Percentiles rank a stretch among this genome's conserved stretches.
Conservation (phyloP, 2,329 filamentous ascomycete species). For the Fusarium sp. region DNA sequence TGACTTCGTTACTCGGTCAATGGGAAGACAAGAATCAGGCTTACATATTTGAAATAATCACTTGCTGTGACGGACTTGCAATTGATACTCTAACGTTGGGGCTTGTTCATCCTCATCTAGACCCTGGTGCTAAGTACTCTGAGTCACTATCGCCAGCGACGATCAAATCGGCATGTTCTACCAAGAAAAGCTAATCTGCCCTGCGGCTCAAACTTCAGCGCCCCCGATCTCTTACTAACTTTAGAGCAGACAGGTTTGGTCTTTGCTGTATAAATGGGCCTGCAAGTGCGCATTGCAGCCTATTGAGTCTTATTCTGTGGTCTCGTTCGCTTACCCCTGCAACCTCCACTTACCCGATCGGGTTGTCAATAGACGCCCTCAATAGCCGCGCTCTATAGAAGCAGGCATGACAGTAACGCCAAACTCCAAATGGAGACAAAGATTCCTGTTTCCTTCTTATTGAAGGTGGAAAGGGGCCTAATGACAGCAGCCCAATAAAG, state of each 20-base stretch:
- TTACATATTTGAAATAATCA: neutral
- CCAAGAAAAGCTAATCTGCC: neutral
- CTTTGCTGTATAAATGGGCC: conserved; percentile 11
- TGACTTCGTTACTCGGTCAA: neutral
- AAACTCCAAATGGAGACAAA: conserved; percentile 21
- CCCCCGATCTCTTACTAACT: neutral
- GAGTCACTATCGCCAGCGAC: neutral
- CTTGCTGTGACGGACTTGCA: neutral
- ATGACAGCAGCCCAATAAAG: neutral
- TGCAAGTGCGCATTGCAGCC: neutral
- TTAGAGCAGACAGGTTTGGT: neutral
- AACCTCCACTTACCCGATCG: conserved; percentile 45
- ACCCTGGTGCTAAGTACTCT: conserved; percentile 3
- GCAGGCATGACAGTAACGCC: conserved; percentile 14
- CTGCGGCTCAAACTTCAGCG: conserved; percentile 11
- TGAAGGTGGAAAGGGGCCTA: neutral
- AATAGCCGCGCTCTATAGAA: conserved; percentile 47
- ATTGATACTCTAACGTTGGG: neutral
- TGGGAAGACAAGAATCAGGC: neutral
- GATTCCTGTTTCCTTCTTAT: conserved; percentile 18
- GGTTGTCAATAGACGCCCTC: conserved; percentile 52
- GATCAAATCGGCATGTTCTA: neutral
- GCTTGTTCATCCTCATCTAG: conserved; percentile 1
- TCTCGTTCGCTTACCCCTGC: conserved; percentile 21
- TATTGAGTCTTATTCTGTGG: neutral